phyloP scores from a whole-genome alignment of 257 asterid genomes.

The Leptodermis oblonga region DNA sequence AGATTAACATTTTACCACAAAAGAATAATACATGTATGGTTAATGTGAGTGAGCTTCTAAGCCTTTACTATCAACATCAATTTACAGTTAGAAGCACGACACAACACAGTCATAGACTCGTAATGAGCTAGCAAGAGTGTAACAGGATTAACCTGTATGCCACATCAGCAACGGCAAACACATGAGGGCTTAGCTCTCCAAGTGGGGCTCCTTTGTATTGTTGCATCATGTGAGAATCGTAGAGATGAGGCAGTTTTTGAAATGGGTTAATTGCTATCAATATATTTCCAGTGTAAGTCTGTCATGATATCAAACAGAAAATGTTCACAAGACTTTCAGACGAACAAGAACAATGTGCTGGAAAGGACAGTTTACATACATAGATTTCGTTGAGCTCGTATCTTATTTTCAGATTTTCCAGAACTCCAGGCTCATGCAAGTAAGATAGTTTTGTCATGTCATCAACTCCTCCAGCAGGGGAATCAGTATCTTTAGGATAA shows the following conservation, averaged over 20 bases:
- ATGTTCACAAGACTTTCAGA: constrained; percentile 22
- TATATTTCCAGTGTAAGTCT: constrained; percentile 98
- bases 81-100: constrained; percentile 11
- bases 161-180: constrained; percentile 97
- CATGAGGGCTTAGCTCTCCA: constrained; percentile 96
- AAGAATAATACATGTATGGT: constrained; percentile 12
- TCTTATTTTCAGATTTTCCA: constrained; percentile 78
- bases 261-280: constrained; percentile 96
- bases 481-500: constrained; percentile 90
- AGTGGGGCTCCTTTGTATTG: constrained; percentile 95
- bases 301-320: constrained; percentile 34
- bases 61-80: too few species aligned
- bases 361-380: constrained; percentile 54
- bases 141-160: constrained; percentile 70
- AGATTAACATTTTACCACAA: constrained; percentile 3
- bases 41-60: too few species aligned
- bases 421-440: constrained; percentile 97
- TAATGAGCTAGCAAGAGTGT: constrained; percentile 16
- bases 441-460: constrained; percentile 97
- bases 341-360: constrained; percentile 14
- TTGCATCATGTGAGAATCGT: constrained; percentile 91
- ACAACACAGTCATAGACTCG: constrained; percentile 8
- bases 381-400: constrained; percentile 96
- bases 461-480: constrained; percentile 96
- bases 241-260: constrained; percentile 87